These are phyloP conservation scores for Cladophialophora psammophila DNA, from an alignment of 2,329 filamentous ascomycete species.

Conservation along the genomic window DNA sequence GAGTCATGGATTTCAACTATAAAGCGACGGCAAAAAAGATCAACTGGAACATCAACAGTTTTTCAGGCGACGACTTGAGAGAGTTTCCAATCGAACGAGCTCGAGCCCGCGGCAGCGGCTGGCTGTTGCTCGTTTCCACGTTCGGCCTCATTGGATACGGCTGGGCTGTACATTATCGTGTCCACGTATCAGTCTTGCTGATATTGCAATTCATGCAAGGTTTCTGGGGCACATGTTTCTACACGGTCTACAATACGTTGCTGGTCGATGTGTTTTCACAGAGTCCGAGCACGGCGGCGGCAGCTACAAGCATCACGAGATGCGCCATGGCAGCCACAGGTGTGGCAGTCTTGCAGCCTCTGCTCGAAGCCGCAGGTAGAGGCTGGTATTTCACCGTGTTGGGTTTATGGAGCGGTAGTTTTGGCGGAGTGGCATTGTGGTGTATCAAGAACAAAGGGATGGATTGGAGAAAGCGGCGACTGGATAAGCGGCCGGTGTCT, in stretches of 20 bases:
- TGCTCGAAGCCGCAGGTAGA: slow-evolving; percentile 45
- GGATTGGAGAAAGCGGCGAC: slow-evolving; percentile 22
- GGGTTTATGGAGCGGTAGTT: slow-evolving; percentile 29
- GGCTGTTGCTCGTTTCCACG: slow-evolving; percentile 22
- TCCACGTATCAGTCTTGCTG: slow-evolving; percentile 47
- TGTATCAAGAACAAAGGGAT: slow-evolving; percentile 27
- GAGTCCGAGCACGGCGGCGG: slow-evolving; percentile 48
- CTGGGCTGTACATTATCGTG: slow-evolving; percentile 43
- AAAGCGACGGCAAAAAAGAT: slow-evolving; percentile 45
- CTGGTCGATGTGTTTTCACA: slow-evolving; percentile 50
- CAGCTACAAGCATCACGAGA: slow-evolving; percentile 49
- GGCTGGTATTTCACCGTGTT: slow-evolving; percentile 45
- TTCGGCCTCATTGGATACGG: slow-evolving; percentile 44
- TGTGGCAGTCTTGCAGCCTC: slow-evolving; percentile 45
- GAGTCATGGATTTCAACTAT: slow-evolving; percentile 51
- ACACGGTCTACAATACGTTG: slow-evolving; percentile 48
- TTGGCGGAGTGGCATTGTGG: slow-evolving; percentile 24
- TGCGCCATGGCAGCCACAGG: slow-evolving; percentile 49
- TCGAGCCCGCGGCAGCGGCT: slow-evolving; percentile 36
- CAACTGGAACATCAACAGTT: slow-evolving; percentile 42
- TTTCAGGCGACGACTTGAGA: slow-evolving; percentile 38
- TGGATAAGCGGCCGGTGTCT: background rate
- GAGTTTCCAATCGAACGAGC: slow-evolving; percentile 55
- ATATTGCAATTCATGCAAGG: slow-evolving; percentile 51
- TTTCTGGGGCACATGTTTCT: slow-evolving; percentile 46